Evolutionary conservation across 108 stramenopile genomes (phyloP), one percentile per base, ranked within the genome.

Genomic region (Aureococcus anophagefferens): DNA sequence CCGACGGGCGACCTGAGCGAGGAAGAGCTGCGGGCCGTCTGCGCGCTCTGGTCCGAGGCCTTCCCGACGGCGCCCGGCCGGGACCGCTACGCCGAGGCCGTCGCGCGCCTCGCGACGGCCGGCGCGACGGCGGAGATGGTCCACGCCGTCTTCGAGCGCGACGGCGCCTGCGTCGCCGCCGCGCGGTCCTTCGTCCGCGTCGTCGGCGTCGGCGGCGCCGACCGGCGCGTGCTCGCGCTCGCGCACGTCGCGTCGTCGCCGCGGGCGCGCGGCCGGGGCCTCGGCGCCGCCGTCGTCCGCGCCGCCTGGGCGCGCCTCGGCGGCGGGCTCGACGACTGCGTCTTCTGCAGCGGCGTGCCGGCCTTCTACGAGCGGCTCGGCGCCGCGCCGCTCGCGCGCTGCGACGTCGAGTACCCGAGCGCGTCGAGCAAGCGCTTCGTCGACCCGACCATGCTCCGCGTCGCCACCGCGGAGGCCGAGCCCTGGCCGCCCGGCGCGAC

Each of bases 21-120:
- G 21, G 51, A 18, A 18, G 3, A 1, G 21, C 51, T 59, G 25
- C 21, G 51, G 51, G 21, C 21, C 51, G 25, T 59, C 21, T 18
- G 21, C 21, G 51, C 51, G 21, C 51, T 59, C 21, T 59, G 51
- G 51, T 25, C 51, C 51, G 51, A 18, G 21, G 51, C 51, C 51
- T 59, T 59, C 25, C 51, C 51, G 51, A 59, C 51, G 51, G 51
- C 51, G 14, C 3, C 17, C 1, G 51, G 51, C 21, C 17, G 51
- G 51, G 51, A 59, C 51, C 51, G 51, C 51, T 59, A 28, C 51
- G 51, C 51, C 51, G 51, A 59, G 51, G 51, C 51, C 51, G 25
- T 25, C 51, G 51, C 17, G 25, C 17, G 51, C 21, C 51, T 18
- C 17, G 51, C 14, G 21, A 59, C 51, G 51, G 25, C 51, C 21